A percentile compares a stretch with the other conserved stretches of the same genome.
phyloP scores from a whole-genome alignment of 306 rosid genomes.

The Vicia villosa region DNA sequence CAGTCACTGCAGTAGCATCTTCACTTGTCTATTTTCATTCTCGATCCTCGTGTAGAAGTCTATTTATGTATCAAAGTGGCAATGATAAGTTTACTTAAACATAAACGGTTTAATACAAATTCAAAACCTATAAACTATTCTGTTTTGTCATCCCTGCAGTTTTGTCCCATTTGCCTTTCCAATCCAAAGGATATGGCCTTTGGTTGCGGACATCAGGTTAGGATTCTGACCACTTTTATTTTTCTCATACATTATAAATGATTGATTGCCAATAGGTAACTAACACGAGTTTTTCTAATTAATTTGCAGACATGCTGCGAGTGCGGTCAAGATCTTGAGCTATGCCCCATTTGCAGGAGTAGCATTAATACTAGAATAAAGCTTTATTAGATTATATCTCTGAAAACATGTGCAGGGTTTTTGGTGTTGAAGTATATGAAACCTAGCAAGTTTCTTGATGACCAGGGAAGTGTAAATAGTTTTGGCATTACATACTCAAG shows the following conservation, averaged over 20 bases:
- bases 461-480: constrained; percentile 54
- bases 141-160: constrained; percentile 48
- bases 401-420: constrained; percentile 28
- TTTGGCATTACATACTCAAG: constrained; percentile 26
- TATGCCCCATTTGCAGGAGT: constrained; percentile 89
- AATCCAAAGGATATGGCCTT: constrained; percentile 84
- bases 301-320: constrained; percentile 84
- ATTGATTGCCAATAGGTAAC: constrained; percentile 17
- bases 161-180: constrained; percentile 76
- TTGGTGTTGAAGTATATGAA: constrained; percentile 30
- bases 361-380: constrained; percentile 65
- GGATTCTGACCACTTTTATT: constrained; percentile 6
- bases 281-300: not conserved
- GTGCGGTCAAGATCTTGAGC: constrained; percentile 74
- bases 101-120: not conserved
- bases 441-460: constrained; percentile 27
- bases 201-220: constrained; percentile 97
- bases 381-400: constrained; percentile 59
- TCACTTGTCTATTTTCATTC: constrained; percentile 6
- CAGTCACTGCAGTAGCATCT: not conserved
- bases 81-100: not conserved
- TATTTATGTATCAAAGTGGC: constrained; percentile 10
- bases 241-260: constrained; percentile 8
- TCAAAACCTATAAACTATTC: not conserved
- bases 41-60: not conserved